Evolutionary conservation across 441 rosid genomes (phyloP), one percentile per base, ranked within the genome.

Genomic region (Gossypium schwendimanii): DNA sequence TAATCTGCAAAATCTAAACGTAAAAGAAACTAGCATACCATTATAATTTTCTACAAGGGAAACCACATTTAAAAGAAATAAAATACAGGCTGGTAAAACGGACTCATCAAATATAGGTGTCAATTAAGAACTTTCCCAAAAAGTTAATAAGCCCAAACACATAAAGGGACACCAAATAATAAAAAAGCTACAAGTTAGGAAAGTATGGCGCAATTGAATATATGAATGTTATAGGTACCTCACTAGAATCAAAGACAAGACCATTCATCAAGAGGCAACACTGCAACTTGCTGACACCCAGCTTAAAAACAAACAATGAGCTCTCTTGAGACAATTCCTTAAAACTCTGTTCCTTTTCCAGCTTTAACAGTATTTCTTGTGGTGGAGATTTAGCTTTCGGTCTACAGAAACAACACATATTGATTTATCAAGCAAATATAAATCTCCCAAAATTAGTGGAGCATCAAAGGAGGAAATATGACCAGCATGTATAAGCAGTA

Each of bases 201-300:
- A 62, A 36, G 15, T 39, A 71, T 28, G 73, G 53, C 28, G 45
- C 64, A 26, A 58, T 55, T 31, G 28, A 39, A 78, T 62, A 71
- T 71, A 53, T 17, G 47, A 70, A 54, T 20, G 77, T 44, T 31
- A 68, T 66, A 79, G 78, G 68, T 85, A 96, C 98, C 99, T 96
- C 97, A 44, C 83, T 78, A 80, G 97, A 82, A 78, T 93, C 97
- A 78, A 81, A 70, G 84, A 96, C 99, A 77, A 96, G 94, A 21
- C 99, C 99, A 80, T 96, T 96, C 99, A 96, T 89, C 87, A 96
- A 82, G 69, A 93, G 84, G 76, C 88, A 81, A 66, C 96, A 88
- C 74, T 82, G 80, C 81, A 89, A 57, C 84, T 89, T 90, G 66
- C 86, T 79, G 82, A 96, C 80, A 78, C 99, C 99, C 86, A 96